Conservation (phyloP, 139 green algal species). For the Monoraphidium neglectum region DNA sequence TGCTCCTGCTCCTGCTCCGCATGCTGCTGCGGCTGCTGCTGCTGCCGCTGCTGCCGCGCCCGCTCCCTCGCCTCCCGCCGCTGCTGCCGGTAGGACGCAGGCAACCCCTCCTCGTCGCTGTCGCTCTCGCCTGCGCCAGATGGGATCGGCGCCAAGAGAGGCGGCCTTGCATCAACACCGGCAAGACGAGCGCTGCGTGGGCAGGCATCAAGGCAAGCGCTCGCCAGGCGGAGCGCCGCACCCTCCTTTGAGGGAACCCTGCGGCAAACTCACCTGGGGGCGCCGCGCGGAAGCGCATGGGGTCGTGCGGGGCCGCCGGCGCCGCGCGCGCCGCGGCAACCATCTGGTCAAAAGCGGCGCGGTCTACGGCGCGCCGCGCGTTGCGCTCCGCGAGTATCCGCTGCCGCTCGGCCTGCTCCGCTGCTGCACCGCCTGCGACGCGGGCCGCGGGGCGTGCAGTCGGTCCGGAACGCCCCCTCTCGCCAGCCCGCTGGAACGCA, state of each 20-base stretch:
- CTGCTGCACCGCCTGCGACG: conserved; percentile 41
- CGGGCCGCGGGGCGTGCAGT: no score
- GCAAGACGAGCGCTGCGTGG: no score
- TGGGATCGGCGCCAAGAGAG: no score
- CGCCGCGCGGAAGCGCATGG: conserved; percentile 68
- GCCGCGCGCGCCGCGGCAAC: conserved; percentile 47
- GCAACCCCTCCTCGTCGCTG: conserved; percentile 64
- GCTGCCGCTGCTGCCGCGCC: not conserved
- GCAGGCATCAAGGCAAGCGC: no score
- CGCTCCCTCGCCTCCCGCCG: conserved; percentile 13
- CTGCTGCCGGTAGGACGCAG: conserved; percentile 27
- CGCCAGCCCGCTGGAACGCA: no score
- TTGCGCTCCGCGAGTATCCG: conserved; percentile 46
- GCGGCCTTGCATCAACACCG: no score
- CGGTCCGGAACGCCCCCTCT: no score
- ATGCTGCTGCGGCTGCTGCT: conserved; percentile 1
- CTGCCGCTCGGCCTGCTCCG: conserved; percentile 40
- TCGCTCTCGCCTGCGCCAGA: conserved; percentile 66
- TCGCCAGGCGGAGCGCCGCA: no score
- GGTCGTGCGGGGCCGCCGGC: conserved; percentile 49
- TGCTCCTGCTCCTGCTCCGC: not conserved
- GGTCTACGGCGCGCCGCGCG: conserved; percentile 40
- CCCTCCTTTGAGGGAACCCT: no score
- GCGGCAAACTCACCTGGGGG: conserved; percentile 47
- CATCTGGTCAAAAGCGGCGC: conserved; percentile 68